Base-by-base conservation (phyloP, 805 yeast species). In the Cyberlindnera mycetangii region DNA sequence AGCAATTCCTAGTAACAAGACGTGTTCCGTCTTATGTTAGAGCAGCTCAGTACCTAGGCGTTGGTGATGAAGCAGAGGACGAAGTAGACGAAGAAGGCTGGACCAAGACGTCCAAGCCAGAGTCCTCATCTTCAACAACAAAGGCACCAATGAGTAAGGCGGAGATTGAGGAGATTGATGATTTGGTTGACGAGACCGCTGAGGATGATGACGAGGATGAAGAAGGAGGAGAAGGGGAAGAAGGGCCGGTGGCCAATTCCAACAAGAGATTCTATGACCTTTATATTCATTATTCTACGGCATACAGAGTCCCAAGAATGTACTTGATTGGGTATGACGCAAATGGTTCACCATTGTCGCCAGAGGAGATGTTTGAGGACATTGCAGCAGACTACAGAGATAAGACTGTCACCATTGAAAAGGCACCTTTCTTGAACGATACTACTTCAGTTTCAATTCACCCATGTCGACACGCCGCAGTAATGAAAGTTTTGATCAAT, bases 361-460 rank as follows among this genome's bases (percentile, higher is more conserved):
- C 98, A 2, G 74, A 80, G 27, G 83, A 85, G 57, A 93, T 93
- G 98, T 89, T 90, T 67, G 95, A 92, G 60, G 99, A 93, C 64
- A 89, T 93, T 37, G 78, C 90, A 2, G 77, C 84, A 31, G 99
- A 93, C 61, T 93, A 93, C 65, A 80, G 92, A 59, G 89, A 92
- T 57, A 93, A 93, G 66, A 93, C 99, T 1, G 99, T 92, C 17
- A 93, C 99, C 0, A 92, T 93, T 47, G 99, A 93, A 65, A 80
- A 79, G 51, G 83, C 96, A 6, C 98, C 99, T 11, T 89, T 89
- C 55, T 74, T 82, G 41, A 79, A 76, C 38, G 79, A 82, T 58
- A 85, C 93, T 0, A 66, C 74, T 43, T 73, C 86, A 0, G 89
- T 93, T 7, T 87, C 96, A 7, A 92, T 93, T 40, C 99, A 93